These are phyloP conservation scores for Raphanus hybrid DNA, from an alignment of 441 rosid species.

Conservation along the genomic window DNA sequence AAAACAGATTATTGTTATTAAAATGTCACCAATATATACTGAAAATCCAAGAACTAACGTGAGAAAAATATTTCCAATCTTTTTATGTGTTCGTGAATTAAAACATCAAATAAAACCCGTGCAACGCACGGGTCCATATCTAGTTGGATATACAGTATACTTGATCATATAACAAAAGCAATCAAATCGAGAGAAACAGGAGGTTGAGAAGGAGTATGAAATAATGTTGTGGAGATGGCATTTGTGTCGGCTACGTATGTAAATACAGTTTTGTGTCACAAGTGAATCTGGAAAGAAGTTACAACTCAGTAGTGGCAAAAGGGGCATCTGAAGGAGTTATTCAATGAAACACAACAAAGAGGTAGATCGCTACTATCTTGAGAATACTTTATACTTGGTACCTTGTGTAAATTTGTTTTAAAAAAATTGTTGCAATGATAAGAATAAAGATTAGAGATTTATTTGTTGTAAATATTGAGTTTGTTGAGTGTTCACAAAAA, in stretches of 20 bases:
- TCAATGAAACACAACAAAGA: conserved; percentile 10
- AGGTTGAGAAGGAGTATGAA: not conserved
- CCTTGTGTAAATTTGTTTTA: conserved; percentile 13
- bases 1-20: no score
- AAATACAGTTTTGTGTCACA: conserved; percentile 16
- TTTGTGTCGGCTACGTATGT: not conserved
- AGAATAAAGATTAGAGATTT: not conserved
- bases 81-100: no score
- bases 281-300: conserved; percentile 24
- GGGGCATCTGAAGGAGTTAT: not conserved
- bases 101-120: no score
- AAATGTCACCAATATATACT: no score
- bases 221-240: not conserved
- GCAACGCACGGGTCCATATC: no score
- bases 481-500: conserved; percentile 12
- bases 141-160: not conserved
- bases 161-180: not conserved
- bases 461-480: not conserved
- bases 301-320: conserved; percentile 2
- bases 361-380: not conserved
- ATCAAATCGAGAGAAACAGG: not conserved
- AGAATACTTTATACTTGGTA: not conserved
- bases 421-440: not conserved
- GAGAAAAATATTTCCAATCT: no score
- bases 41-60: no score